Base-by-base conservation (phyloP, 2,329 filamentous ascomycete species). In the Ceratocystis variospora region DNA sequence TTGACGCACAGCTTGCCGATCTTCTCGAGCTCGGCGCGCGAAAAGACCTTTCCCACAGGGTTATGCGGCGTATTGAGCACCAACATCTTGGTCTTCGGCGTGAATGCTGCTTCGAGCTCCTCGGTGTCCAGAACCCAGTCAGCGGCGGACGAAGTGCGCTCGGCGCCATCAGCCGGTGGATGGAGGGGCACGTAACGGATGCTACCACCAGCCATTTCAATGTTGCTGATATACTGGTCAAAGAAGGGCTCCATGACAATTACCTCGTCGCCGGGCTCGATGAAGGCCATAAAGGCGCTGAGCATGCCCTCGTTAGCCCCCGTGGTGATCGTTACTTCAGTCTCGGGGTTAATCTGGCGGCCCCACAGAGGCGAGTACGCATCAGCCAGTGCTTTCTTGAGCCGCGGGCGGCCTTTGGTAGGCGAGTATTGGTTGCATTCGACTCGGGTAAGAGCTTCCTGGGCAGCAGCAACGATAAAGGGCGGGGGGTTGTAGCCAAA, bases 401-500 rank as follows among this genome's bases (percentile, higher is more conserved):
- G 81, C 66, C 93, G 84, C 53, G 94, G 93, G 5, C 93, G 86
- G 68, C 94, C 94, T 81, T 91, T 94, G 22, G 94, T 96, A 1
- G 92, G 94, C 25, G 91, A 93, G 81, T 99, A 99, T 80, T 99
- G 94, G 76, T 99, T 99, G 82, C 93, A 96, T 71, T 97, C 94
- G 25, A 99, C 93, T 63, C 85, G 83, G 73, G 96, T 87, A 63
- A 99, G 82, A 48, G 93, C 92, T 48, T 87, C 80, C 77, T 96
- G 97, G 63, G 94, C 94, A 53, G 94, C 94, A 71, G 96, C 83
- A 70, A 96, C 80, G 70, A 96, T 90, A 76, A 96, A 97, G 45
- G 87, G 77, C 6, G 93, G 93, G 66, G 93, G 93, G 74, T 97
- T 97, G 76, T 97, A 97, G 67, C 93, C 93, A 71, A 90, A 92